Conservation (phyloP, 2,329 filamentous ascomycete genomes). For the Verticillium dahliae region DNA sequence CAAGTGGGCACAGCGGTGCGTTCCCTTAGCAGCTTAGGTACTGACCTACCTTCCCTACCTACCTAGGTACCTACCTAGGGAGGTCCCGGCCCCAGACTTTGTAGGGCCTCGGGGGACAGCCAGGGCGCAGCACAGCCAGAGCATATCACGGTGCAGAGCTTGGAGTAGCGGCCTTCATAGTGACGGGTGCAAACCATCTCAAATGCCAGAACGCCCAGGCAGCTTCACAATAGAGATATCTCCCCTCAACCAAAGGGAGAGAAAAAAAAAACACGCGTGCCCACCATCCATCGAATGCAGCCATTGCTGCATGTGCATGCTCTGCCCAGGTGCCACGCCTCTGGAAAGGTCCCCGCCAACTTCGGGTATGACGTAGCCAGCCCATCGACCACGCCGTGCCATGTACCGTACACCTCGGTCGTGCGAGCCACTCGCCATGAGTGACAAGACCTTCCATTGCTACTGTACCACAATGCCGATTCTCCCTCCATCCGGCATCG, state of each 20-base stretch:
- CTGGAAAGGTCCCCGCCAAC: neutral
- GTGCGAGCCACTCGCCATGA: neutral
- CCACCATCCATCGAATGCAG: neutral
- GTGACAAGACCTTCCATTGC: neutral
- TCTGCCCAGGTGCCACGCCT: neutral
- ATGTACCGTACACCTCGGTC: neutral
- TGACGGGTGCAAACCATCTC: too few relatives aligned
- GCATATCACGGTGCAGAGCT: too few relatives aligned
- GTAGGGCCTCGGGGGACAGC: too few relatives aligned
- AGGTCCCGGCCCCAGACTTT: too few relatives aligned
- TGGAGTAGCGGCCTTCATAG: too few relatives aligned
- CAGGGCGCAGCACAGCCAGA: too few relatives aligned
- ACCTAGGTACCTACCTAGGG: too few relatives aligned
- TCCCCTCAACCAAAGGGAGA: neutral
- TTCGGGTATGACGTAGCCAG: neutral
- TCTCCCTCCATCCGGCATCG: neutral
- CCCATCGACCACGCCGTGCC: neutral
- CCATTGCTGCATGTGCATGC: neutral
- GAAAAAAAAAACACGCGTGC: neutral
- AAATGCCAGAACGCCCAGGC: neutral
- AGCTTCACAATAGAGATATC: neutral
- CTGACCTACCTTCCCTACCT: too few relatives aligned
- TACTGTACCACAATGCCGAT: neutral
- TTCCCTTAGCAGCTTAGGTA: too few relatives aligned
- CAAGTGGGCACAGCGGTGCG: too few relatives aligned